Percentiles rank a stretch among this genome's conserved stretches.
phyloP scores from a whole-genome alignment of 1,284 basidiomycete species.

The Fomitopsis pinicola region DNA sequence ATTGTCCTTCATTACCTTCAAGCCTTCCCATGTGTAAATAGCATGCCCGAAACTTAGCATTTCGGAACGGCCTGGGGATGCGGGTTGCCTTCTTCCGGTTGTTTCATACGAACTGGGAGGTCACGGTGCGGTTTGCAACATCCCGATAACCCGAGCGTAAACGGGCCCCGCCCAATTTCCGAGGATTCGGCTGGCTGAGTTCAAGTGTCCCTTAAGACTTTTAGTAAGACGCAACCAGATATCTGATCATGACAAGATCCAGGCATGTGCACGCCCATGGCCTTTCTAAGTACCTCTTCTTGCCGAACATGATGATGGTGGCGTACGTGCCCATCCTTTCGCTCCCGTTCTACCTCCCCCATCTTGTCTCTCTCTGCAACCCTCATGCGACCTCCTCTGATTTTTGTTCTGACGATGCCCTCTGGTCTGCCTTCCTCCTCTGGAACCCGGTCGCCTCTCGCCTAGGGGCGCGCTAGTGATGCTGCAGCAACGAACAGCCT shows the following conservation, averaged over 20 bases:
- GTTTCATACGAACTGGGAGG: not conserved
- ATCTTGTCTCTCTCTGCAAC: not conserved
- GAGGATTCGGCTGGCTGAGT: not conserved
- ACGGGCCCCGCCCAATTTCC: not conserved
- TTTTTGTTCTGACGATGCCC: not conserved
- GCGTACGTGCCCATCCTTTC: not conserved
- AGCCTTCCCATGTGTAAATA: not conserved
- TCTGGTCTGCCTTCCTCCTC: not conserved
- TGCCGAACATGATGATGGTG: conserved; percentile 2
- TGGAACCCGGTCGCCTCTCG: not conserved
- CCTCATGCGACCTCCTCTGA: not conserved
- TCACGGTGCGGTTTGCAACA: not conserved
- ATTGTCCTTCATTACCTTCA: not conserved
- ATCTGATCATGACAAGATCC: not conserved
- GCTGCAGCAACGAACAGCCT: no score
- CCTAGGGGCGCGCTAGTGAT: no score
- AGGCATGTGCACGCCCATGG: not conserved
- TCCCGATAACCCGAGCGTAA: not conserved
- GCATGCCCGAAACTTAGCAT: not conserved
- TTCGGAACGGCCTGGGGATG: not conserved
- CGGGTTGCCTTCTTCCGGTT: not conserved
- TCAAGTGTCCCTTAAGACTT: not conserved
- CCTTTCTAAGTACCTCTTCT: not conserved
- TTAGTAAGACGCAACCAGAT: not conserved
- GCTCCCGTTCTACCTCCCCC: not conserved